Evolutionary conservation across 345 rosid species (phyloP), one percentile per base, ranked within the genome.

Genomic region (Arabis hirsuta): DNA sequence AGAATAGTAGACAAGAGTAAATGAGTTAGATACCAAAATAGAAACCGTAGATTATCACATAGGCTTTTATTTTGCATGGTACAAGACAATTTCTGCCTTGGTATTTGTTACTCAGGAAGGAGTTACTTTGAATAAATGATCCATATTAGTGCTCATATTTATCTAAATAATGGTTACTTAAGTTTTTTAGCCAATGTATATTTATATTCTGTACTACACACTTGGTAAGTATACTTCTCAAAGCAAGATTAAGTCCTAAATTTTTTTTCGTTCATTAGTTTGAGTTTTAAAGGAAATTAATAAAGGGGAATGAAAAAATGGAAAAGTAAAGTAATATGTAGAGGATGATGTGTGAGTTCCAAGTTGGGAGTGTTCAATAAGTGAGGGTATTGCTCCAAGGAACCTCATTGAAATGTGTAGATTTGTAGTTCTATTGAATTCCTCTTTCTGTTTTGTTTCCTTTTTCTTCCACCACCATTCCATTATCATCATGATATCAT

Each of bases 11-110:
- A 29, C 70, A 69, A 69, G 54, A 76, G 29, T 69, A 38, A 75
- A 76, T 76, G 74, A 76, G 79, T 76, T 76, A 69, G 79, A 76
- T 69, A 45, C 53, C 59, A 54, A 62, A 75, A 54, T 75, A 42
- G 67, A 74, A 51, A 60, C 44, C 55, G 59, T 74, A 4, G 67
- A 67, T 67, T 58, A 51, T 59, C 62, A 5, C 31, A 50, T 48
- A 67, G 42, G 56, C 26, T 44, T 54, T 32, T 65, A 57, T 34
- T 52, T 60, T 67, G 55, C 69, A 34, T 53, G 46, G 54, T 58
- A 53, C 32, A 50, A 52, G 9, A 52, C 20, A 32, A 70, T 59
- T 66, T 14, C 47, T 10, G 55, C 69, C 32, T 45, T 55, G 52
- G 55, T 55, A 64, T 73, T 50, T 48, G 64, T 32, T 72, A 51